Conservation (phyloP, 1,284 basidiomycete genomes). For the Amylostereum areolatum region DNA sequence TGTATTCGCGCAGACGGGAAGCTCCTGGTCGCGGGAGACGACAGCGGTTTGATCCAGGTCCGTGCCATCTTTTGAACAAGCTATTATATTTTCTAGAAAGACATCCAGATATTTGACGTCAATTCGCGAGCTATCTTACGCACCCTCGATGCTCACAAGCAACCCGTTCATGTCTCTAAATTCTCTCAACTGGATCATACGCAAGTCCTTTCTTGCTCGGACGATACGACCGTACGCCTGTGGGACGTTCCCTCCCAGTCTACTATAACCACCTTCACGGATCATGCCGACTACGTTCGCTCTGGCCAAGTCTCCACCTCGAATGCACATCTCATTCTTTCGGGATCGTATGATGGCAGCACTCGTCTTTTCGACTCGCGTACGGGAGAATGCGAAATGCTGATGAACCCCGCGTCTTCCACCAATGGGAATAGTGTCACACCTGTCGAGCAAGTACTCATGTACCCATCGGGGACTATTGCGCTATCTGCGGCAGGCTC, state of each 20-base stretch:
- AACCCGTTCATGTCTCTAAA: slow-evolving; percentile 91
- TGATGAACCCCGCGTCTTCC: slow-evolving; percentile 59
- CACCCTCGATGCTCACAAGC: slow-evolving; percentile 88
- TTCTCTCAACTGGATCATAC: slow-evolving; percentile 83
- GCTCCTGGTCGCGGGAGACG: slow-evolving; percentile 91
- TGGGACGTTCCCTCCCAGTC: slow-evolving; percentile 96
- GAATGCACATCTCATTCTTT: slow-evolving; percentile 82
- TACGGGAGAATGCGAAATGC: slow-evolving; percentile 74
- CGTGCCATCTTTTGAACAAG: slow-evolving; percentile 9
- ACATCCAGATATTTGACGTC: slow-evolving; percentile 82
- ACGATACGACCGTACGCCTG: slow-evolving; percentile 90
- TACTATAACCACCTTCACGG: slow-evolving; percentile 71
- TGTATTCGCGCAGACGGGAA: slow-evolving; percentile 90
- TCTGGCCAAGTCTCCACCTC: slow-evolving; percentile 82
- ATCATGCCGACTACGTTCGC: slow-evolving; percentile 94
- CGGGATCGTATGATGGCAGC: slow-evolving; percentile 94
- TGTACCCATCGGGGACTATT: slow-evolving; percentile 87
- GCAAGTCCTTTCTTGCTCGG: slow-evolving; percentile 90
- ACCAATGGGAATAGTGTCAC: slow-evolving; percentile 31
- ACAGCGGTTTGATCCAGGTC: slow-evolving; percentile 89
- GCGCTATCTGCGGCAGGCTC: slow-evolving; percentile 88
- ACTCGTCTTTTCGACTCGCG: slow-evolving; percentile 87
- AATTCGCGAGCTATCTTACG: slow-evolving; percentile 92
- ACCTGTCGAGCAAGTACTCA: slow-evolving; percentile 94
- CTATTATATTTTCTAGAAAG: background rate